Percentiles rank a stretch among this genome's conserved stretches.
phyloP scores from a whole-genome alignment of 495 filamentous ascomycete species.

The Cenococcum geophilum region DNA sequence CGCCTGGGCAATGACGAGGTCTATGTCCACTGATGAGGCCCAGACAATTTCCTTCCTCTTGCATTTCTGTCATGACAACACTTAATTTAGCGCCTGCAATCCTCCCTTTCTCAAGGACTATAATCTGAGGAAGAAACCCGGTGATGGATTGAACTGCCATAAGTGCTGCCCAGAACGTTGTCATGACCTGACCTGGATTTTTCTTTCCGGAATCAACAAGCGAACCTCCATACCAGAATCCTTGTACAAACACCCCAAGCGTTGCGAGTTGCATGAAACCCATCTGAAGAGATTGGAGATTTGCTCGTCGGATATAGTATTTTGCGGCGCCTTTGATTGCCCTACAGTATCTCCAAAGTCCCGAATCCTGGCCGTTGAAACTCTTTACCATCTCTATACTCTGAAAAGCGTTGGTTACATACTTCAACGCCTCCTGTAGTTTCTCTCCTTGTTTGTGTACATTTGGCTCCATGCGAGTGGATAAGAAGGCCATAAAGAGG shows the following conservation, averaged over 20 bases:
- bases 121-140: slow-evolving; percentile 64
- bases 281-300: slow-evolving; percentile 61
- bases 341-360: slow-evolving; percentile 57
- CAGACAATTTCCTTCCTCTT: slow-evolving; percentile 34
- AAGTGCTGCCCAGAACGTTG: slow-evolving; percentile 78
- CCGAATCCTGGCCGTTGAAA: slow-evolving; percentile 70
- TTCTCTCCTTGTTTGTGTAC: slow-evolving; percentile 64
- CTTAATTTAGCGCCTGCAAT: slow-evolving; percentile 60
- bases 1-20: slow-evolving; percentile 42
- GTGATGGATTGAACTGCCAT: slow-evolving; percentile 69
- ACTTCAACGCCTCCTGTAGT: slow-evolving; percentile 65
- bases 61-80: slow-evolving; percentile 40
- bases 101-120: slow-evolving; percentile 73
- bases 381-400: slow-evolving; percentile 84
- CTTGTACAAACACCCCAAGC: slow-evolving; percentile 77
- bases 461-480: slow-evolving; percentile 54
- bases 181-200: slow-evolving; percentile 65
- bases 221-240: slow-evolving; percentile 81
- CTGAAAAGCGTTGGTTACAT: slow-evolving; percentile 59
- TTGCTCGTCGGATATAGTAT: slow-evolving; percentile 62
- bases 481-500: slow-evolving; percentile 52
- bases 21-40: slow-evolving; percentile 5
- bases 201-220: slow-evolving; percentile 53
- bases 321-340: slow-evolving; percentile 54
- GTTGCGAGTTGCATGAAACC: slow-evolving; percentile 67